Base-by-base conservation (phyloP, 371 early-diverging fungal genomes). In the Mortierella sp. region DNA sequence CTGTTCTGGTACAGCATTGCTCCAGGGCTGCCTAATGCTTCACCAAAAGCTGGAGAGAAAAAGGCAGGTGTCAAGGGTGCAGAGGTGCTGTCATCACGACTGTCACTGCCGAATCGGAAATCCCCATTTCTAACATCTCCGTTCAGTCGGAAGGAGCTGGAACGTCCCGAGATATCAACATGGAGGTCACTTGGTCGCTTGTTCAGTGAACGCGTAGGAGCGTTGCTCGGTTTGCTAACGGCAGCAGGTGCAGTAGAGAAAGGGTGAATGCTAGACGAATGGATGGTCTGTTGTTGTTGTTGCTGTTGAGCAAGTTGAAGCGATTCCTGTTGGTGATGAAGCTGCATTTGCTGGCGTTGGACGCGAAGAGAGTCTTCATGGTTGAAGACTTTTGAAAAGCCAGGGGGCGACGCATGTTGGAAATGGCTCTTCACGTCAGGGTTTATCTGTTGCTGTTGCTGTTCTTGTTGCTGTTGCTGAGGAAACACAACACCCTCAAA, bases 1-100 rank as follows among this genome's bases (percentile, higher is more conserved):
- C 52, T 82, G 63, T 39, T 77, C 60, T 57, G 76, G 63, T 55
- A 79, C 66, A 49, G 47, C 56, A 31, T 60, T 10, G 71, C 68
- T 17, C 81, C 79, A 28, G 63, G 84, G 77, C 71, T 85, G 4
- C 82, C 73, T 51, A 91, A 63, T 2, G 91, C 87, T 17, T 88
- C 88, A 41, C 88, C 79, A 62, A 91, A 91, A 39, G 85, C 85
- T 21, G 91, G 89, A 17, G 89, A 85, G 50, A 91, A 91, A 77
- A 91, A 89, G 7, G 82, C 85, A 0, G 91, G 91, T 3, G 90
- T 88, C n/a, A 77, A 78, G 50, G 63, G 81, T 41, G 57, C 80
- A 47, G 76, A 73, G 19, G 27, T 46, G 19, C 40, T 64, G 48
- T 65, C 48, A 53, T 71, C 62, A 24, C 51, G 60, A 27, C 47